These are phyloP conservation scores for Mortierella sp. DNA, from an alignment of 371 early-diverging fungal genomes.

Conservation along the genomic window DNA sequence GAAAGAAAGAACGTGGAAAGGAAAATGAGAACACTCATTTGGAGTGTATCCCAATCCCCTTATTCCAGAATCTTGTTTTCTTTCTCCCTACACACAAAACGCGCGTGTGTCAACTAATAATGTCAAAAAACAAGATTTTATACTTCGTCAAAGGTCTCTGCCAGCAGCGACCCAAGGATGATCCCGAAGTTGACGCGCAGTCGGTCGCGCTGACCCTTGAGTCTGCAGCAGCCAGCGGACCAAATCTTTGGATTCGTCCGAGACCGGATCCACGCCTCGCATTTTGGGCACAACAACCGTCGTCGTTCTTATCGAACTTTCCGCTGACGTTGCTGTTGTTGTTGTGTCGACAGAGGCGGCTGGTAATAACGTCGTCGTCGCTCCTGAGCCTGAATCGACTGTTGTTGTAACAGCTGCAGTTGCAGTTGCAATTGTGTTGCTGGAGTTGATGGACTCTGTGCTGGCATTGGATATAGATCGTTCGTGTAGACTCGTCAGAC, in stretches of 20 bases:
- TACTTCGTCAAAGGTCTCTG: no score
- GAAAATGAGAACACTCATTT: no score
- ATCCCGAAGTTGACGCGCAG: slow-evolving; percentile 19
- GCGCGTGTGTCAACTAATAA: no score
- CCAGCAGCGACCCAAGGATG: slow-evolving; percentile 45
- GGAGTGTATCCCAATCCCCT: no score
- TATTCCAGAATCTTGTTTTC: no score
- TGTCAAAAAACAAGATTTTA: no score
- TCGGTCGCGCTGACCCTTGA: slow-evolving; percentile 28
- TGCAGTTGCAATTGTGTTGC: neutral
- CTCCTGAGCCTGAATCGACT: neutral
- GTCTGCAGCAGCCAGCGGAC: slow-evolving; percentile 46
- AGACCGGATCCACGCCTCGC: slow-evolving; percentile 34
- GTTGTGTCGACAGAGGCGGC: neutral
- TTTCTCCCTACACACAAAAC: no score
- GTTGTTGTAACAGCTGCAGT: neutral
- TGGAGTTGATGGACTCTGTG: slow-evolving; percentile 11
- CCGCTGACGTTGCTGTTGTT: slow-evolving; percentile 1
- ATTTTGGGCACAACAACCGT: slow-evolving; percentile 38
- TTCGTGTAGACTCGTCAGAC: slow-evolving; percentile 21
- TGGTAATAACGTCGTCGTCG: slow-evolving; percentile 10
- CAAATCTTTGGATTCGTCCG: slow-evolving; percentile 36
- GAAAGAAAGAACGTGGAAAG: no score
- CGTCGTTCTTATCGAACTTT: neutral
- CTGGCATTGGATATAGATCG: slow-evolving; percentile 23